Base-by-base conservation (phyloP, 2,329 filamentous ascomycete species). In the Cercospora sp. region DNA sequence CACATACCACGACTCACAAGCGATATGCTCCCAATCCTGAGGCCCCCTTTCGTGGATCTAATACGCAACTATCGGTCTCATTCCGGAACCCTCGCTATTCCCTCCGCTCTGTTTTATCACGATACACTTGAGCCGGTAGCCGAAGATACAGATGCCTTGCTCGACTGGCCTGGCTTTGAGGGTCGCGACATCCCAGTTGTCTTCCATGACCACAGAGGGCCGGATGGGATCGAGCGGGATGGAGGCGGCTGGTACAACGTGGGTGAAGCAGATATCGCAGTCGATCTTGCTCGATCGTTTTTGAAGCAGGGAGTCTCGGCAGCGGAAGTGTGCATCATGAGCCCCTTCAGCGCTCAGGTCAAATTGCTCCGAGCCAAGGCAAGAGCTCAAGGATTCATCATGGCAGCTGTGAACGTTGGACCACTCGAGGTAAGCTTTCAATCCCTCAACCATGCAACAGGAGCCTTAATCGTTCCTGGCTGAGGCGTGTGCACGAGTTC, bases 11-110 rank as follows among this genome's bases (percentile, higher is more conserved):
- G 69, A 12, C 69, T 75, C 2, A 75, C 72, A 10, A 69, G 69
- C 57, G 67, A 69, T 9, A 73, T 75, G 72, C 70, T 75, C 3
- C 74, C 74, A 1, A 70, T 75, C 16, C 51, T 68, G 2, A 64
- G 72, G 23, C 71, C 74, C 3, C 67, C 74, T 13, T 75, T 75
- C 60, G 68, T 72, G 6, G 71, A 74, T 45, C 66, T 75, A 5
- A 75, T 74, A 23, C 65, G 74, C 16, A 75, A 75, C 65, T 75
- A 75, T 64, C 72, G 74, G 23, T 75, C 74, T 12, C 72, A 75
- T 63, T 70, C 73, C 3, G 71, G 71, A 10, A 75, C 75, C 9
- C 59, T 75, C 3, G 73, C 74, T 2, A 71, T 65, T 8, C 73
- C 74, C 1, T 75, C 72, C 2, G 67, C 72, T 12, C 67, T 73